Evolutionary conservation across 2,329 filamentous ascomycete genomes (phyloP).

Genomic region (Periconia sp.): DNA sequence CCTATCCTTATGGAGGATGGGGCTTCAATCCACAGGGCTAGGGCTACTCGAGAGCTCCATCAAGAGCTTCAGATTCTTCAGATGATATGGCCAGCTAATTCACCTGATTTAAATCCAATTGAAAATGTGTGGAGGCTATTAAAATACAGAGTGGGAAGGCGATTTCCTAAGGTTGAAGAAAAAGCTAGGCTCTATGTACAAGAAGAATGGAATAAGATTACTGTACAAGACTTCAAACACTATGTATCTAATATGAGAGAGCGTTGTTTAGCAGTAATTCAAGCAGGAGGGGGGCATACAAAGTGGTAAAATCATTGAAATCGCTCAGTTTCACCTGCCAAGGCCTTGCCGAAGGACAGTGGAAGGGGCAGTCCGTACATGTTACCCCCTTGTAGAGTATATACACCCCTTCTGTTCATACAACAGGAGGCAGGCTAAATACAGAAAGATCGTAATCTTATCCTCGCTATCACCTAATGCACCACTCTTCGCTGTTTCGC

Average conservation of each 20-base stretch:
- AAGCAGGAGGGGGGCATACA: conserved; percentile 11
- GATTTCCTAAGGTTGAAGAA: conserved; percentile 5
- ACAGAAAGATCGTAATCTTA: no score
- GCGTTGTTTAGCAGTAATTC: conserved; percentile 11
- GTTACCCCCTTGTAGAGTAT: background rate
- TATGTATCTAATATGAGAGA: conserved; percentile 11
- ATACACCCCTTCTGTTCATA: no score
- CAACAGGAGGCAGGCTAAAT: no score
- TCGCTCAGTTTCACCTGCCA: background rate
- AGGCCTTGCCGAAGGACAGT: background rate
- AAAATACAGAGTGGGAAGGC: conserved; percentile 11
- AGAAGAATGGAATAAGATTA: conserved; percentile 15
- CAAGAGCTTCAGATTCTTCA: conserved; percentile 4
- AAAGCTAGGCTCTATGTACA: conserved; percentile 11
- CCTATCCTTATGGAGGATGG: conserved; percentile 15
- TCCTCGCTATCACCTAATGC: no score
- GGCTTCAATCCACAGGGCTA: conserved; percentile 11
- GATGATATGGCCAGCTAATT: conserved; percentile 14
- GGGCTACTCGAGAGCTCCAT: conserved; percentile 8
- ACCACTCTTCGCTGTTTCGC: no score
- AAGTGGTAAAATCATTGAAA: conserved; percentile 7
- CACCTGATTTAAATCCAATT: conserved; percentile 13
- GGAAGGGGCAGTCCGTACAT: no score
- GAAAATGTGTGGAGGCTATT: conserved; percentile 15
- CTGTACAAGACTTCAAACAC: no score